These are phyloP conservation scores for Puccinellia tenuiflora DNA, from an alignment of 176 grass and related monocot species.

Conservation along the genomic window DNA sequence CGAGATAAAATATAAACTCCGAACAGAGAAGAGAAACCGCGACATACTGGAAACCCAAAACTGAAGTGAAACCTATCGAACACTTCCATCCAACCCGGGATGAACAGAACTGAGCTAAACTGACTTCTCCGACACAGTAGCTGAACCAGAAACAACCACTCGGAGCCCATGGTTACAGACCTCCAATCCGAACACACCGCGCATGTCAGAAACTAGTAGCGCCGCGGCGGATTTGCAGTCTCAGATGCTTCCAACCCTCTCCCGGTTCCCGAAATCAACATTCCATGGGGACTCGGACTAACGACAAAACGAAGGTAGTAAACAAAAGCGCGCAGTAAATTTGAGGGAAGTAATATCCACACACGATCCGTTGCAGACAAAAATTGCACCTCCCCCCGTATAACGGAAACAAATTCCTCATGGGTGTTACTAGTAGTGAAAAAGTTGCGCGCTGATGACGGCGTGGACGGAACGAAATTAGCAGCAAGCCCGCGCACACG, in stretches of 20 bases:
- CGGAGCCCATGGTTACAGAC: background rate
- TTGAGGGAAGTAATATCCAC: background rate
- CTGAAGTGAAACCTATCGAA: background rate
- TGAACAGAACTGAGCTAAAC: slow-evolving; percentile 15
- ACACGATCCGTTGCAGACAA: background rate
- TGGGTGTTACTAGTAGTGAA: background rate
- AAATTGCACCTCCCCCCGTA: background rate
- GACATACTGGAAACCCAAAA: background rate
- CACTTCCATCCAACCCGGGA: background rate
- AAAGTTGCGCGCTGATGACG: background rate
- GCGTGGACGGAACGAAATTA: background rate
- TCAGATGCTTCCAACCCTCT: slow-evolving; percentile 4
- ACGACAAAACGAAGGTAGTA: background rate
- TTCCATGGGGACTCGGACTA: background rate
- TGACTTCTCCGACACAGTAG: background rate
- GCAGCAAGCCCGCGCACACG: background rate
- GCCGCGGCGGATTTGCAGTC: background rate
- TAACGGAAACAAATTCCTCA: background rate
- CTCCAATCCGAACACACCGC: background rate
- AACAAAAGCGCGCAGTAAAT: slow-evolving; percentile 3
- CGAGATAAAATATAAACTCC: background rate
- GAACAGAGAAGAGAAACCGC: background rate
- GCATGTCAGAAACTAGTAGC: background rate
- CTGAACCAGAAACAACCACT: background rate
- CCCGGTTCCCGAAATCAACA: slow-evolving; percentile 7